Conservation (phyloP, 306 rosid species). For the Betula pendula region DNA sequence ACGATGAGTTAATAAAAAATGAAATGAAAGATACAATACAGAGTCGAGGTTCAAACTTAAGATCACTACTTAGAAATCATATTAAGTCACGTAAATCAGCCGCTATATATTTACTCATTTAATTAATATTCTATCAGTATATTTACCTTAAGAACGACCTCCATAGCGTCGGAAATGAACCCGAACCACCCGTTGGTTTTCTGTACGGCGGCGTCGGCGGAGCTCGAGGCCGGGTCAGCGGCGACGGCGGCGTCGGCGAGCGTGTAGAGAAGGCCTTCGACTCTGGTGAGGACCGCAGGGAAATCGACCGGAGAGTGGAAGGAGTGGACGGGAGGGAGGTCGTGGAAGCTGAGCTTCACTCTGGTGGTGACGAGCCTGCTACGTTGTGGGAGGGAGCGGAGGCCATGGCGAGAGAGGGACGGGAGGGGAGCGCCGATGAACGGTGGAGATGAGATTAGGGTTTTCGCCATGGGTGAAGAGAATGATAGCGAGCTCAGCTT, state of each 20-base stretch:
- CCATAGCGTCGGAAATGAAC: constrained; percentile 90
- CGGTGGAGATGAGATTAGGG: constrained; percentile 66
- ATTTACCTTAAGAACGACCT: constrained; percentile 80
- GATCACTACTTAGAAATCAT: too few relatives aligned
- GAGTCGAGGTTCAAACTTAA: too few relatives aligned
- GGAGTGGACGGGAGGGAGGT: constrained; percentile 66
- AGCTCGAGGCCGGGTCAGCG: constrained; percentile 42
- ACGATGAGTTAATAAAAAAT: too few relatives aligned
- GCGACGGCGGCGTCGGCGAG: constrained; percentile 88
- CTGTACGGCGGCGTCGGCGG: constrained; percentile 59
- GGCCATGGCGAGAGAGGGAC: constrained; percentile 53
- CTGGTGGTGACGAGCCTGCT: constrained; percentile 52
- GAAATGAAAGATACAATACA: too few relatives aligned
- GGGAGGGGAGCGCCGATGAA: constrained; percentile 69
- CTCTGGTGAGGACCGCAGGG: constrained; percentile 38
- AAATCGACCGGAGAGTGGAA: constrained; percentile 48
- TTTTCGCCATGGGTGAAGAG: constrained; percentile 73
- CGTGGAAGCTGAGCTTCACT: constrained; percentile 73
- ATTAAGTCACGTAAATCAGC: too few relatives aligned
- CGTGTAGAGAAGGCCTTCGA: constrained; percentile 83
- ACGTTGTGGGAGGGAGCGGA: constrained; percentile 42
- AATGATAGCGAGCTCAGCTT: constrained; percentile 41
- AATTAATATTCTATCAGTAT: neutral
- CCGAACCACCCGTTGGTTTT: constrained; percentile 96
- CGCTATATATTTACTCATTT: too few relatives aligned